Evolutionary conservation across 768 basidiomycete genomes (phyloP).

Genomic region (Auricularia sp.): DNA sequence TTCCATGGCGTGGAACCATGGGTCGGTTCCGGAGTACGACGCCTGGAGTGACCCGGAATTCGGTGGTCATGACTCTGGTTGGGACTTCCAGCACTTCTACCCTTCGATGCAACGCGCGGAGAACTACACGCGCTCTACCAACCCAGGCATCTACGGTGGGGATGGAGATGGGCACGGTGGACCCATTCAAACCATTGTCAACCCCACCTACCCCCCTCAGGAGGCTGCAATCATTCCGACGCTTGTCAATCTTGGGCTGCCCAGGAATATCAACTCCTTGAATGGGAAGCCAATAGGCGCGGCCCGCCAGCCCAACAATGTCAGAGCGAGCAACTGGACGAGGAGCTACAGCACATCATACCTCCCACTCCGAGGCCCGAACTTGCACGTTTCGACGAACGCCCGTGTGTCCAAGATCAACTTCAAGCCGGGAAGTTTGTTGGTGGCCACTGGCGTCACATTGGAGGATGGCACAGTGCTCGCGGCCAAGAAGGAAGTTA

Average conservation of each 20-base stretch:
- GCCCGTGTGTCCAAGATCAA: conserved; percentile 7
- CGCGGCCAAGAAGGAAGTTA: conserved; percentile 3
- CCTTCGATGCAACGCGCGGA: no score
- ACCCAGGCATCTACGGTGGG: no score
- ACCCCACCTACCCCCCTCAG: no score
- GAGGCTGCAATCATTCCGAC: no score
- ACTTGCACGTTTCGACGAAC: conserved; percentile 5
- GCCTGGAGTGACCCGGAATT: neutral
- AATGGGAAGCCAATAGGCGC: conserved; percentile 16
- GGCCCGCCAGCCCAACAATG: conserved; percentile 1
- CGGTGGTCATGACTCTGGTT: neutral
- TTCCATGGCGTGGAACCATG: conserved; percentile 7
- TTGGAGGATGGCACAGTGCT: neutral
- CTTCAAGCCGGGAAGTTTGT: conserved; percentile 6
- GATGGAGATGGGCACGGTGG: no score
- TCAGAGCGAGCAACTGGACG: conserved; percentile 3
- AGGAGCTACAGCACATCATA: conserved; percentile 7
- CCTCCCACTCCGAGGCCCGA: neutral
- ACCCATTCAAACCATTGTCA: no score
- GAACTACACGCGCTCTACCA: no score
- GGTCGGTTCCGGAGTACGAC: conserved; percentile 7
- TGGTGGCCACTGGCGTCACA: neutral
- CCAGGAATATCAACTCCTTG: no score
- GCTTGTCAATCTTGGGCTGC: no score
- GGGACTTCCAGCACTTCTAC: no score